Evolutionary conservation across 2,329 filamentous ascomycete genomes (phyloP).

Genomic region (Calonectria pseudoreteaudii): DNA sequence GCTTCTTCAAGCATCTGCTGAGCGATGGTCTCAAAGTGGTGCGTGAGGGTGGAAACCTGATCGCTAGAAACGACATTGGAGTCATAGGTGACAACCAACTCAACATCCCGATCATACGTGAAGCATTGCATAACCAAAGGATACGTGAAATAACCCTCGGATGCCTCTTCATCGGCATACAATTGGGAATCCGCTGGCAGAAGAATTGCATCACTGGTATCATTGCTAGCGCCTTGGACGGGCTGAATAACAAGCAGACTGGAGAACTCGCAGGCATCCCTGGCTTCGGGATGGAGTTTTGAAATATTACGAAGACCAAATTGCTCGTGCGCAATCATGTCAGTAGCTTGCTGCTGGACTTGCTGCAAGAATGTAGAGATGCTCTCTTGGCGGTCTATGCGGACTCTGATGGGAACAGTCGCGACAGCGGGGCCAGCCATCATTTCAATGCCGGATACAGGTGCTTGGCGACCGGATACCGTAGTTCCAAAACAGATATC

Average conservation of each 20-base stretch:
- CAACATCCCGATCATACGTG: neutral
- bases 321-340: constrained; percentile 26
- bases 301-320: constrained; percentile 32
- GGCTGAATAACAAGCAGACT: constrained; percentile 27
- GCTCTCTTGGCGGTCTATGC: constrained; percentile 41
- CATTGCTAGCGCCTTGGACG: neutral
- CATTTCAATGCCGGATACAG: constrained; percentile 30
- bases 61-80: neutral
- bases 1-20: neutral
- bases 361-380: constrained; percentile 49
- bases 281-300: constrained; percentile 13
- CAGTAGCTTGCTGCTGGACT: constrained; percentile 24
- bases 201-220: neutral
- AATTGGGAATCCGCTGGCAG: constrained; percentile 19
- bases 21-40: neutral
- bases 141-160: neutral
- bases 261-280: constrained; percentile 5
- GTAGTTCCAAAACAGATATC: constrained; percentile 5
- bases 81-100: neutral
- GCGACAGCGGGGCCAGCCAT: constrained; percentile 48
- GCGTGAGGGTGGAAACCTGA: neutral
- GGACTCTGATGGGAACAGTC: constrained; percentile 37
- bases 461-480: constrained; percentile 17
- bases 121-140: constrained; percentile 7
- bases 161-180: neutral